These are phyloP conservation scores for Fraxinus greggii DNA, from an alignment of 305 asterid genomes.

Conservation along the genomic window DNA sequence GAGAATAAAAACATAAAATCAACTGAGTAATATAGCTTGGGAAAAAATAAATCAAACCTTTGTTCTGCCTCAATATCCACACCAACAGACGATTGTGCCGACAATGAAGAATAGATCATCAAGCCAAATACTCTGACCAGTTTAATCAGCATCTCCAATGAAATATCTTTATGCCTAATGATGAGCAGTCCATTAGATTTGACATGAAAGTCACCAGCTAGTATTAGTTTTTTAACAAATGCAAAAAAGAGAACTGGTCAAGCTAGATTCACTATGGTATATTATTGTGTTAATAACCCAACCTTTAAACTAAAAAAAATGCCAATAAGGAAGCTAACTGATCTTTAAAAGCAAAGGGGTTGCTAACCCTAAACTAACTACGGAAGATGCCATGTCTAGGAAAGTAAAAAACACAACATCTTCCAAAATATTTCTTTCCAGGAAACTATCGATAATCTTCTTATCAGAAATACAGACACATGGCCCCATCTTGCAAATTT, in stretches of 20 bases:
- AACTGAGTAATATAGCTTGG: background rate
- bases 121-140: slow-evolving; percentile 92
- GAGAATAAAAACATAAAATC: background rate
- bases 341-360: slow-evolving; percentile 5
- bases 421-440: background rate
- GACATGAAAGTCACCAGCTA: slow-evolving; percentile 22
- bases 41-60: slow-evolving; percentile 52
- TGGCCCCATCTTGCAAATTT: background rate
- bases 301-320: background rate
- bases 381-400: slow-evolving; percentile 12
- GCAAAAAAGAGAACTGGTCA: slow-evolving; percentile 15
- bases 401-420: background rate
- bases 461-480: background rate
- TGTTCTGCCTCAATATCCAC: slow-evolving; percentile 98
- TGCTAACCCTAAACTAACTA: slow-evolving; percentile 7
- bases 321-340: background rate
- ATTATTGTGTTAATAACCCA: background rate
- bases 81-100: slow-evolving; percentile 84
- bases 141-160: slow-evolving; percentile 80
- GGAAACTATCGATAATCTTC: slow-evolving; percentile 5
- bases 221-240: slow-evolving; percentile 16
- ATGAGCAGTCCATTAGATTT: slow-evolving; percentile 28
- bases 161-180: slow-evolving; percentile 80
- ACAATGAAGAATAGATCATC: slow-evolving; percentile 73
- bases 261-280: slow-evolving; percentile 20